phyloP scores from a whole-genome alignment of 192 early-diverging fungal species.

The Coemansia sp. region DNA sequence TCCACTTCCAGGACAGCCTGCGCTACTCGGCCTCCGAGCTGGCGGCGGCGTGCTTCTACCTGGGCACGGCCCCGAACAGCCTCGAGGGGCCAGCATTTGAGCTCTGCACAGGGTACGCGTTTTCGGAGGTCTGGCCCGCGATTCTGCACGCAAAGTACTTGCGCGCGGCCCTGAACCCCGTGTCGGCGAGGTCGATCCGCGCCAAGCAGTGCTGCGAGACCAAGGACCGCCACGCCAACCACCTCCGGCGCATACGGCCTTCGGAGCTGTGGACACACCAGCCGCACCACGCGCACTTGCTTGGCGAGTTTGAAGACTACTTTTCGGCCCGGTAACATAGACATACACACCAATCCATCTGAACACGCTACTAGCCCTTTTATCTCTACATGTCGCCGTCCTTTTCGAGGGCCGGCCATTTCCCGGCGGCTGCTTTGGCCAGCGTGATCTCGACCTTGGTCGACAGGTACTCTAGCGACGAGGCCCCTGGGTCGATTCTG shows the following conservation, averaged over 20 bases:
- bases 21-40: slow-evolving; percentile 24
- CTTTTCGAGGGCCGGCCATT: slow-evolving; percentile 28
- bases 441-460: slow-evolving; percentile 76
- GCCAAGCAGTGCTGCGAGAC: slow-evolving; percentile 29
- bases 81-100: slow-evolving; percentile 22
- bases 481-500: slow-evolving; percentile 62
- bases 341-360: neutral
- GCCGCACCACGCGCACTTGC: slow-evolving; percentile 38
- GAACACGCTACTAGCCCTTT: neutral
- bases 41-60: slow-evolving; percentile 48
- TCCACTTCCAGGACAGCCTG: slow-evolving; percentile 32
- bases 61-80: slow-evolving; percentile 20
- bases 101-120: slow-evolving; percentile 32
- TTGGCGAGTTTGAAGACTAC: slow-evolving; percentile 30
- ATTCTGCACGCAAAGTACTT: slow-evolving; percentile 26
- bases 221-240: slow-evolving; percentile 16
- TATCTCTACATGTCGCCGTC: neutral
- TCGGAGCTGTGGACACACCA: slow-evolving; percentile 46
- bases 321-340: slow-evolving; percentile 6
- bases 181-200: slow-evolving; percentile 7
- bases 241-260: slow-evolving; percentile 24
- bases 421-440: slow-evolving; percentile 54
- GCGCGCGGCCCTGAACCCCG: slow-evolving; percentile 3
- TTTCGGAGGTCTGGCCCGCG: slow-evolving; percentile 15
- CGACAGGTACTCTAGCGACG: slow-evolving; percentile 59